Evolutionary conservation across 257 asterid genomes (phyloP), one percentile per base, ranked within the genome.

Genomic region (Cruciata laevipes): DNA sequence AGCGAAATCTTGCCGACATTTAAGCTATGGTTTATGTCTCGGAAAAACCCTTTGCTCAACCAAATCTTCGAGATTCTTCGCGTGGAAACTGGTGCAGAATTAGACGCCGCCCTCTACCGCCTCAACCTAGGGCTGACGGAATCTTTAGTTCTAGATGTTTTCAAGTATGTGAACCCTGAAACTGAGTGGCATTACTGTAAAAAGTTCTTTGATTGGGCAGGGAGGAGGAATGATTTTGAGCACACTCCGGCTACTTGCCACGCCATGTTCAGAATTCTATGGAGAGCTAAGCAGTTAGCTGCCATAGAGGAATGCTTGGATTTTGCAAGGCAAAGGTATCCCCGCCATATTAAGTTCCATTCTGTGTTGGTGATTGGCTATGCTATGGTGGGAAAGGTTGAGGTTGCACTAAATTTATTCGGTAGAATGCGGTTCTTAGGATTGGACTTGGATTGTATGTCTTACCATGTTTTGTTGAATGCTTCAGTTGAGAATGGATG

Each of bases 121-220:
- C 59, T 93, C 73, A 81, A 86, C 63, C 81, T 93, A 49, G 52
- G 72, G 20, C 79, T 90, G 12, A 59, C 87, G 14, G 88, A 89
- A 38, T 6, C 67, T 1, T 42, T 93, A 20, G 82, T 93, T 65
- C 84, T 88, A 4, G 85, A 85, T 14, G 82, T 90, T 1, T 66
- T 93, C 74, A 79, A 62, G 14, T 85, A 90, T 44, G 84, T 79
- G 68, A 77, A 72, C 37, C 60, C 66, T 7, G 35, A 70, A 6
- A 76, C 78, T 4, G 95, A 93, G 53, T 83, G 84, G 12, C 86
- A 86, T 31, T 79, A 89, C 16, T 88, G 95, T 75, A 74, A 88
- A 72, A 90, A 83, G 64, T 90, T 93, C 82, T 90, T 93, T 76
- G 96, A 90, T 73, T 93, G 99, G 99, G 90, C 87, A n/a, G 97